phyloP scores from a whole-genome alignment of 805 yeast species.

The Saturnispora dispora region DNA sequence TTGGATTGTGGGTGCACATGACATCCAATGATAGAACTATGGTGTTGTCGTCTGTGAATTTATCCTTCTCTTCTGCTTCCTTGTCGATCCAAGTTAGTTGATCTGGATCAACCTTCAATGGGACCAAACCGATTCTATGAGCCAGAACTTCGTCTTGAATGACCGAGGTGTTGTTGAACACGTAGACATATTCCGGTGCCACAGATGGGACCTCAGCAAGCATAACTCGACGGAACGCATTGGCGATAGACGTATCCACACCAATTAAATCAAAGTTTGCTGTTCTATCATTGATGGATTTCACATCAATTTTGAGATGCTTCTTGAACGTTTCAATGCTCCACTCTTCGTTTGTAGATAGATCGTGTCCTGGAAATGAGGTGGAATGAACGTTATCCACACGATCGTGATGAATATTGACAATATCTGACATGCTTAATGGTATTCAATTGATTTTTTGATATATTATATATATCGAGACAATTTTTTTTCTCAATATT shows the following conservation, averaged over 20 bases:
- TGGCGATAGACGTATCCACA: constrained; percentile 86
- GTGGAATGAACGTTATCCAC: constrained; percentile 84
- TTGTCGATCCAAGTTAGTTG: constrained; percentile 73
- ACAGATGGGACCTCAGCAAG: constrained; percentile 93
- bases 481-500: not conserved
- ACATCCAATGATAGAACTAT: constrained; percentile 75
- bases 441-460: not conserved
- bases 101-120: constrained; percentile 88
- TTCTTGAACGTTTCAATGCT: constrained; percentile 70
- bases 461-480: not conserved
- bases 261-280: constrained; percentile 84
- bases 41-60: constrained; percentile 82
- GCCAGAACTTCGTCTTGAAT: constrained; percentile 96
- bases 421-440: constrained; percentile 44
- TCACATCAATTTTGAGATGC: constrained; percentile 55
- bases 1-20: constrained; percentile 75
- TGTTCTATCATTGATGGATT: constrained; percentile 53
- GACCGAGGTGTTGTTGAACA: constrained; percentile 91
- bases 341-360: constrained; percentile 61
- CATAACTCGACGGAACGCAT: constrained; percentile 96
- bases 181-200: constrained; percentile 86
- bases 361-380: constrained; percentile 85
- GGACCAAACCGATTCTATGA: constrained; percentile 88
- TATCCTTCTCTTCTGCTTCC: constrained; percentile 51
- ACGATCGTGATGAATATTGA: constrained; percentile 82